Percentiles rank a stretch among this genome's conserved stretches.
These are phyloP conservation scores for Austroboletus eburneus DNA, from an alignment of 768 basidiomycete genomes.

Conservation along the genomic window DNA sequence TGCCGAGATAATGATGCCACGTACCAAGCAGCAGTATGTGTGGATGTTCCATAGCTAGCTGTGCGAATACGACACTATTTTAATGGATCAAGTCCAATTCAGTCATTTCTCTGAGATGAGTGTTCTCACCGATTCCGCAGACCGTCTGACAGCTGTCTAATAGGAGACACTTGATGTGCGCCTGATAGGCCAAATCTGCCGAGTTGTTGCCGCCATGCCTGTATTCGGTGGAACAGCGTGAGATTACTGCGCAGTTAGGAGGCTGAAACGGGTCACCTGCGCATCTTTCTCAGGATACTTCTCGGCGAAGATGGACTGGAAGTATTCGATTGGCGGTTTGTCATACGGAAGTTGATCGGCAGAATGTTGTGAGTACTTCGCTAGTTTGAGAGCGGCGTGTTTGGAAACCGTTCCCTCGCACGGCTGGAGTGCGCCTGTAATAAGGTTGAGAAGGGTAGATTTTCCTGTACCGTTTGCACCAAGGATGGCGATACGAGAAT, in stretches of 20 bases:
- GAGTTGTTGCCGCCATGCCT: slow-evolving; percentile 93
- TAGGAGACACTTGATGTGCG: slow-evolving; percentile 88
- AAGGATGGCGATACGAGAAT: slow-evolving; percentile 91
- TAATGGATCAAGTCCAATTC: slow-evolving; percentile 13
- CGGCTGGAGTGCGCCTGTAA: slow-evolving; percentile 80
- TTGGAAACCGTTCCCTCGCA: slow-evolving; percentile 83
- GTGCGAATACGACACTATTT: slow-evolving; percentile 87
- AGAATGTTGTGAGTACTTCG: slow-evolving; percentile 98
- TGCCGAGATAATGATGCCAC: slow-evolving; percentile 23
- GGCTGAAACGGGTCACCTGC: slow-evolving; percentile 38
- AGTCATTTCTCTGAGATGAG: slow-evolving; percentile 4
- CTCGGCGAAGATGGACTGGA: slow-evolving; percentile 70
- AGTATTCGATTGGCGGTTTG: slow-evolving; percentile 86
- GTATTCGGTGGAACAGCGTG: slow-evolving; percentile 12
- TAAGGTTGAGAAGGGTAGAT: slow-evolving; percentile 86
- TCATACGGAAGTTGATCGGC: slow-evolving; percentile 98
- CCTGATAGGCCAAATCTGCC: slow-evolving; percentile 96
- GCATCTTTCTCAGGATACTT: slow-evolving; percentile 95
- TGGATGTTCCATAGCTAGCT: slow-evolving; percentile 96
- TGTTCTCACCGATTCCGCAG: slow-evolving; percentile 79
- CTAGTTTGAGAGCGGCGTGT: slow-evolving; percentile 87
- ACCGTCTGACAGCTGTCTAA: slow-evolving; percentile 93
- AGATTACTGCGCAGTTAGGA: slow-evolving; percentile 7
- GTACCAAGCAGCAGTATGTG: slow-evolving; percentile 84
- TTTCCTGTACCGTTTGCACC: slow-evolving; percentile 96